phyloP scores from a whole-genome alignment of 148 eudicot genomes.

The Vaccinium vitisidaea region DNA sequence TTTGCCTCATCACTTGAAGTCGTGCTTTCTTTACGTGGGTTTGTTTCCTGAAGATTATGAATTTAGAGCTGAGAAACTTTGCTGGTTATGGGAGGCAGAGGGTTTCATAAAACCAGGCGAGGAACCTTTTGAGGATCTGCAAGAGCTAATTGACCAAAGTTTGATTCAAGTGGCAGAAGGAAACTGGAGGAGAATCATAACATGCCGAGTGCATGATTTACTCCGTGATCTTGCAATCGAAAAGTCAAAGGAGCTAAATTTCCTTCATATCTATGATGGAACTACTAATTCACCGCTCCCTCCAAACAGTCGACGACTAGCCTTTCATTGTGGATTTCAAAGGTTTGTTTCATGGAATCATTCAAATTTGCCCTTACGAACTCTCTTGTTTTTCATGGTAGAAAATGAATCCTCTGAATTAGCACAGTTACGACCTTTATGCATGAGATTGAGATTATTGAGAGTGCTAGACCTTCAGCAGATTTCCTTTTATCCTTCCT shows the following conservation, averaged over 20 bases:
- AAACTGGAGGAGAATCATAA: background rate
- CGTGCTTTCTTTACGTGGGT: too few relatives aligned
- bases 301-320: background rate
- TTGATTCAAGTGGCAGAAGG: background rate
- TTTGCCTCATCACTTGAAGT: too few relatives aligned
- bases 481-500: background rate
- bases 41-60: too few relatives aligned
- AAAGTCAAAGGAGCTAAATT: conserved; percentile 6
- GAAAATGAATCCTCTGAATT: too few relatives aligned
- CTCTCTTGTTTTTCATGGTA: background rate
- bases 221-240: background rate
- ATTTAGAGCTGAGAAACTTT: too few relatives aligned
- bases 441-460: background rate
- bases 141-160: background rate
- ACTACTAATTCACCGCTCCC: background rate
- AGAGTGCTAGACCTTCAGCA: background rate
- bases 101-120: background rate
- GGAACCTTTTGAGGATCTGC: background rate
- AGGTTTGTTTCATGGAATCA: background rate
- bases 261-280: conserved; percentile 4
- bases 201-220: background rate
- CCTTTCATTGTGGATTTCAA: background rate
- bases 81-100: too few relatives aligned
- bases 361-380: background rate
- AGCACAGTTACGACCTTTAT: background rate